Evolutionary conservation across 495 filamentous ascomycete genomes (phyloP).

Genomic region (Lentithecium fluviatile): DNA sequence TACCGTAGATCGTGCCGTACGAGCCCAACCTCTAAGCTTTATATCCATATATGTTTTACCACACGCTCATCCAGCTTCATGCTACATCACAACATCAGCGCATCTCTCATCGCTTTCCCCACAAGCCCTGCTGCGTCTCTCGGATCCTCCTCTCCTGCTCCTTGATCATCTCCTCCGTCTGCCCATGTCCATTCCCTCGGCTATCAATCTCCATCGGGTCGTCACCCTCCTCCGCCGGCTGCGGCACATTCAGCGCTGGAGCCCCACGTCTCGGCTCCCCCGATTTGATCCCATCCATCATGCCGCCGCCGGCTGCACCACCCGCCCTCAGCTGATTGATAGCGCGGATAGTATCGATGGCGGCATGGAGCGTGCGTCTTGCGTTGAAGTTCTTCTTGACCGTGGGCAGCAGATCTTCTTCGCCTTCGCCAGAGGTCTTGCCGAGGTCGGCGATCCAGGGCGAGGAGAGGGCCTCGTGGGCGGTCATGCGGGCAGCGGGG

Average conservation of each 20-base stretch:
- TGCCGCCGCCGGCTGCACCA: slow-evolving; percentile 59
- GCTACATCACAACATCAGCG: neutral
- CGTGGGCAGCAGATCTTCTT: slow-evolving; percentile 77
- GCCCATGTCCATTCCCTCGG: slow-evolving; percentile 59
- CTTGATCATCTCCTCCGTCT: slow-evolving; percentile 63
- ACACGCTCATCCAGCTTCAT: no score
- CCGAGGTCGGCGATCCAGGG: slow-evolving; percentile 68
- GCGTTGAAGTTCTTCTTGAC: slow-evolving; percentile 99
- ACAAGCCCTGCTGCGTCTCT: slow-evolving; percentile 60
- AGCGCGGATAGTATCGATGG: slow-evolving; percentile 96
- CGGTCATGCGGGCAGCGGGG: slow-evolving; percentile 82
- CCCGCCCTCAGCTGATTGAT: slow-evolving; percentile 95
- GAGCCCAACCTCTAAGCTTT: no score
- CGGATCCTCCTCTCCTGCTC: slow-evolving; percentile 62
- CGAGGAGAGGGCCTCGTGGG: slow-evolving; percentile 87
- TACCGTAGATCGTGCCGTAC: no score
- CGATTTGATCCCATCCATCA: slow-evolving; percentile 79
- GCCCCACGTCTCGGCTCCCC: slow-evolving; percentile 56
- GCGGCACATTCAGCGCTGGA: slow-evolving; percentile 34
- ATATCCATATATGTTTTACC: no score
- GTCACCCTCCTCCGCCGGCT: slow-evolving; percentile 33
- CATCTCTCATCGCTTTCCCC: slow-evolving; percentile 39
- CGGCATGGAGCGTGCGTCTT: slow-evolving; percentile 85
- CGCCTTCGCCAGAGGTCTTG: slow-evolving; percentile 43
- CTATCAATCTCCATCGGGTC: slow-evolving; percentile 55